Evolutionary conservation across 148 eudicot genomes (phyloP).

Genomic region (Rhododendron williamsianum): DNA sequence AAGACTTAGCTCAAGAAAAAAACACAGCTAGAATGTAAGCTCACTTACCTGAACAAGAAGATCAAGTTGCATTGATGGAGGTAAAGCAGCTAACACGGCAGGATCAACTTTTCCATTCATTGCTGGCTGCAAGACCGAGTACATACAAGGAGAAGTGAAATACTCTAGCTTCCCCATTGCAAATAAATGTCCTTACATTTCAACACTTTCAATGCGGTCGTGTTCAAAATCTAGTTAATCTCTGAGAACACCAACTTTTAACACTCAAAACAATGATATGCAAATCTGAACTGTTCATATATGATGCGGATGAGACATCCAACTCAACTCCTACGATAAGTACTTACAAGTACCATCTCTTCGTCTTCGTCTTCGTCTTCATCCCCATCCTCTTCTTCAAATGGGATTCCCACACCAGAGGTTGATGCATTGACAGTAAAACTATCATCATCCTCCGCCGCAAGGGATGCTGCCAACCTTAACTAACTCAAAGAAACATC

Average conservation of each 20-base stretch:
- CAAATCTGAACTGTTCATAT: background rate
- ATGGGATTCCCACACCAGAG: constrained; percentile 28
- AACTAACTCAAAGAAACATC: constrained; percentile 23
- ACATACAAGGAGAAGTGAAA: background rate
- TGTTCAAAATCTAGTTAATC: background rate
- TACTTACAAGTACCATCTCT: constrained; percentile 78
- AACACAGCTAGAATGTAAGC: background rate
- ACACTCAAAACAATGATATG: background rate
- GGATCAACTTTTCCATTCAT: constrained; percentile 78
- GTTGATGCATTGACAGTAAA: constrained; percentile 40
- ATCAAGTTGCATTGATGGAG: constrained; percentile 99
- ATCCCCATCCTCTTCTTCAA: constrained; percentile 49
- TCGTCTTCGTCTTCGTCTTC: constrained; percentile 58
- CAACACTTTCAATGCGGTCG: background rate
- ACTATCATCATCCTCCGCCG: constrained; percentile 60
- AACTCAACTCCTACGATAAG: background rate
- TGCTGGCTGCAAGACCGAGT: constrained; percentile 59
- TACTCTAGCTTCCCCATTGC: background rate
- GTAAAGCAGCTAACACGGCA: constrained; percentile 88
- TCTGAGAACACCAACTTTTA: background rate
- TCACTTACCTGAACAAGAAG: constrained; percentile 80
- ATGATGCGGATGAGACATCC: background rate
- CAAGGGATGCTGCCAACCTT: constrained; percentile 93
- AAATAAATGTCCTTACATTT: background rate
- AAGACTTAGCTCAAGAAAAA: background rate